phyloP scores from a whole-genome alignment of 441 rosid genomes.

The Capsella rubella region DNA sequence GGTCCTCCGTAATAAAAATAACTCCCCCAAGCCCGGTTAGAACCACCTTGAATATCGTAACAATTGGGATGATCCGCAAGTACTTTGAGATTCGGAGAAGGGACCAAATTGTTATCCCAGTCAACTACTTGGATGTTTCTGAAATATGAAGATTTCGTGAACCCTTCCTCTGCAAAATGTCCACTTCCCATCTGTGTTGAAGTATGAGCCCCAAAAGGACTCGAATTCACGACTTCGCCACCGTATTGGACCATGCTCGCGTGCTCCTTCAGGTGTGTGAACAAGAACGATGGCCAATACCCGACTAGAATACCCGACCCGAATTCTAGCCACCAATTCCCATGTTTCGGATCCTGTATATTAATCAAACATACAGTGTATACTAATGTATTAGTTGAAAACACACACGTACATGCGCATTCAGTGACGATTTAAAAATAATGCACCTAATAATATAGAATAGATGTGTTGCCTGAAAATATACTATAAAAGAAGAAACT shows the following conservation, averaged over 20 bases:
- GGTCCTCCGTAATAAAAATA: slow-evolving; percentile 98
- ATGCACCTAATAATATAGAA: slow-evolving; percentile 1
- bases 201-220: slow-evolving; percentile 76
- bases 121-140: slow-evolving; percentile 90
- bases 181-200: slow-evolving; percentile 97
- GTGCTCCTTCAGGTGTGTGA: slow-evolving; percentile 82
- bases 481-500: not conserved
- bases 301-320: slow-evolving; percentile 93
- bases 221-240: slow-evolving; percentile 85
- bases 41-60: slow-evolving; percentile 87
- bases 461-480: not conserved
- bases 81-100: slow-evolving; percentile 67
- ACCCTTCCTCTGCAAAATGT: slow-evolving; percentile 88
- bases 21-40: slow-evolving; percentile 89
- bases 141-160: slow-evolving; percentile 89
- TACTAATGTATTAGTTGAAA: not conserved
- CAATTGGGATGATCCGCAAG: slow-evolving; percentile 90
- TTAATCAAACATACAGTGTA: too few species aligned
- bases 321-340: slow-evolving; percentile 99
- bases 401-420: not conserved
- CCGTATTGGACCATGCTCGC: slow-evolving; percentile 98
- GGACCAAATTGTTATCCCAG: slow-evolving; percentile 91
- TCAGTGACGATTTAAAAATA: not conserved
- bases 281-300: slow-evolving; percentile 93
- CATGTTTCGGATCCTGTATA: slow-evolving; percentile 94